These are phyloP conservation scores for Anthracocystis panici-leucophaei DNA, from an alignment of 1,284 basidiomycete species.

Conservation along the genomic window DNA sequence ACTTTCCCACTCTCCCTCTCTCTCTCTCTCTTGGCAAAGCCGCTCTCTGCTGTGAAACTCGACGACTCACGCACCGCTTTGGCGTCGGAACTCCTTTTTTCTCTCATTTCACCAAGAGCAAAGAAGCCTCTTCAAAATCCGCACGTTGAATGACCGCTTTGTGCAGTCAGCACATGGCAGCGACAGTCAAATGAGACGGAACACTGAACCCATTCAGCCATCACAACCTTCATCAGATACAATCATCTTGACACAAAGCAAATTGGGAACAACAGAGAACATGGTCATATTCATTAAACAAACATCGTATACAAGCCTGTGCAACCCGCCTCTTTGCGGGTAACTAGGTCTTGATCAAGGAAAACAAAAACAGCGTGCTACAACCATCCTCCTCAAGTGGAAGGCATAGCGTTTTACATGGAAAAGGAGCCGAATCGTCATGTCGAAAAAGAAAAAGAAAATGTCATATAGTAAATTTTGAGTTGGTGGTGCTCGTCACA, in stretches of 20 bases:
- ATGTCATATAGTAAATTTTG: background rate
- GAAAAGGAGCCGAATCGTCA: constrained; percentile 2
- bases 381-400: background rate
- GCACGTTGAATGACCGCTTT: constrained; percentile 6
- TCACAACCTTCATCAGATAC: no score
- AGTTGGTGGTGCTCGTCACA: background rate
- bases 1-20: background rate
- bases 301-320: constrained; percentile 2
- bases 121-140: background rate
- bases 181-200: no score
- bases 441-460: background rate
- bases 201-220: no score
- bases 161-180: constrained; percentile 1
- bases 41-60: constrained; percentile 5
- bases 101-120: background rate
- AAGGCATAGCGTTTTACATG: constrained; percentile 20
- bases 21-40: no score
- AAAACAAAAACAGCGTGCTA: constrained; percentile 8
- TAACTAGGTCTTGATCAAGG: background rate
- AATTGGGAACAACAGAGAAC: background rate
- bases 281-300: constrained; percentile 13
- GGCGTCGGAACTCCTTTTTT: constrained; percentile 11
- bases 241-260: background rate
- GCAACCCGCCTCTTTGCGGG: background rate
- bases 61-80: background rate